These are phyloP conservation scores for Immersiella caudata DNA, from an alignment of 495 filamentous ascomycete species.

Conservation along the genomic window DNA sequence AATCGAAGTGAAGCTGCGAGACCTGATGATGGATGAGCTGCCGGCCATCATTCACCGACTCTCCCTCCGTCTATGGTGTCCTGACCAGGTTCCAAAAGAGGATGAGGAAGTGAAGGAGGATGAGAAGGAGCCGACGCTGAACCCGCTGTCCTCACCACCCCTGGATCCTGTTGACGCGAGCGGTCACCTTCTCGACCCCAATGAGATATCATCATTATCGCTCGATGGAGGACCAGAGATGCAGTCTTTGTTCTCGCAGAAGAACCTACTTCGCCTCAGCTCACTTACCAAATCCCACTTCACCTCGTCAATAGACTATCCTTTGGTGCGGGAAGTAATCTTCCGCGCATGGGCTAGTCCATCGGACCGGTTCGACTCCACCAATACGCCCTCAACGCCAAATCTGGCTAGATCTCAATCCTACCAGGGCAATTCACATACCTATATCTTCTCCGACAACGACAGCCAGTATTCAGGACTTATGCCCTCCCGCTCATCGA, in stretches of 20 bases:
- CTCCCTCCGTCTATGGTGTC: constrained; percentile 86
- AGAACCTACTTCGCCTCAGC: constrained; percentile 77
- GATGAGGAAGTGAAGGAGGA: constrained; percentile 48
- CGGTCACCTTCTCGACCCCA: constrained; percentile 73
- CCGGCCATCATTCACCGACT: constrained; percentile 94
- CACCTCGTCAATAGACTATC: constrained; percentile 86
- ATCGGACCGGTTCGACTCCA: constrained; percentile 67
- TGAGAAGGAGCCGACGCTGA: constrained; percentile 58
- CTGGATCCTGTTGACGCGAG: constrained; percentile 74
- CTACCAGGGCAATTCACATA: constrained; percentile 61
- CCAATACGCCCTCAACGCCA: constrained; percentile 58
- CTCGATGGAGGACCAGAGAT: constrained; percentile 74
- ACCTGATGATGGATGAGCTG: constrained; percentile 95
- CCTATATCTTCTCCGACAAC: constrained; percentile 63
- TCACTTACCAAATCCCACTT: constrained; percentile 79
- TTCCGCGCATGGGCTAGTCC: constrained; percentile 89
- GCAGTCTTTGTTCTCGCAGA: constrained; percentile 86
- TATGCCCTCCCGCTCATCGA: constrained; percentile 50
- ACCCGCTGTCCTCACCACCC: constrained; percentile 79
- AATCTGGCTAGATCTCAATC: constrained; percentile 63
- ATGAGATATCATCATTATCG: constrained; percentile 72
- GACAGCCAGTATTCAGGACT: constrained; percentile 53
- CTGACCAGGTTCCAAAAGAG: constrained; percentile 73
- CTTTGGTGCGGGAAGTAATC: constrained; percentile 77
- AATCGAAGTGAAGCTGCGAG: constrained; percentile 90